Percentiles rank a stretch among this genome's conserved stretches.
phyloP scores from a whole-genome alignment of 441 rosid genomes.

The Erodium moschatum region DNA sequence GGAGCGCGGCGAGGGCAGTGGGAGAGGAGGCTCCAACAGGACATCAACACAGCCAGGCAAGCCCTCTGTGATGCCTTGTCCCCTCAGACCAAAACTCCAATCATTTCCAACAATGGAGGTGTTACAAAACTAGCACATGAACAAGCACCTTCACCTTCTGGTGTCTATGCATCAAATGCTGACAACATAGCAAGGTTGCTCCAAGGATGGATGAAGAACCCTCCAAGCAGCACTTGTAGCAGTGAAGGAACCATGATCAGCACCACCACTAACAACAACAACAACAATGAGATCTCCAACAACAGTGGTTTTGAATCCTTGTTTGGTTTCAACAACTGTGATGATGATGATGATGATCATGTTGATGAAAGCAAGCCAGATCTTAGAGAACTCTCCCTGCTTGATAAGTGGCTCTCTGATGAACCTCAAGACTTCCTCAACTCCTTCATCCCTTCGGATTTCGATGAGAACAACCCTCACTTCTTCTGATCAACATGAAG shows the following conservation, averaged over 20 bases:
- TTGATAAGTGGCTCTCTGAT: conserved; percentile 5
- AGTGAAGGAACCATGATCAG: too few species aligned
- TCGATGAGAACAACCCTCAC: neutral
- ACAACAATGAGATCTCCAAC: too few species aligned
- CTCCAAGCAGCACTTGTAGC: too few species aligned
- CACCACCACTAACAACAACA: too few species aligned
- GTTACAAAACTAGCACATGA: too few species aligned
- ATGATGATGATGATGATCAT: too few species aligned
- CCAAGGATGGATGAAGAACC: conserved; percentile 57
- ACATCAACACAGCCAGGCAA: conserved; percentile 47
- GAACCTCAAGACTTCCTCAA: neutral
- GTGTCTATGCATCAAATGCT: conserved; percentile 52
- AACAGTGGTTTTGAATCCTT: too few species aligned
- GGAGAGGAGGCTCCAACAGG: conserved; percentile 86
- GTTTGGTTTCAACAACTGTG: too few species aligned
- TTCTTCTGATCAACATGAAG: neutral
- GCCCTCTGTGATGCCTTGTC: conserved; percentile 41
- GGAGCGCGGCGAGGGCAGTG: conserved; percentile 57
- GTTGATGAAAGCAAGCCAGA: neutral
- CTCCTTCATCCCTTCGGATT: neutral
- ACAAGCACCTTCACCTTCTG: neutral
- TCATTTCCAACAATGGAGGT: too few species aligned
- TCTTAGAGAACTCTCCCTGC: neutral
- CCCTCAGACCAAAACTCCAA: conserved; percentile 1
- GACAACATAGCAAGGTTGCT: conserved; percentile 75